Conservation (phyloP, 2,329 filamentous ascomycete species). For the Xylariaceae sp. region DNA sequence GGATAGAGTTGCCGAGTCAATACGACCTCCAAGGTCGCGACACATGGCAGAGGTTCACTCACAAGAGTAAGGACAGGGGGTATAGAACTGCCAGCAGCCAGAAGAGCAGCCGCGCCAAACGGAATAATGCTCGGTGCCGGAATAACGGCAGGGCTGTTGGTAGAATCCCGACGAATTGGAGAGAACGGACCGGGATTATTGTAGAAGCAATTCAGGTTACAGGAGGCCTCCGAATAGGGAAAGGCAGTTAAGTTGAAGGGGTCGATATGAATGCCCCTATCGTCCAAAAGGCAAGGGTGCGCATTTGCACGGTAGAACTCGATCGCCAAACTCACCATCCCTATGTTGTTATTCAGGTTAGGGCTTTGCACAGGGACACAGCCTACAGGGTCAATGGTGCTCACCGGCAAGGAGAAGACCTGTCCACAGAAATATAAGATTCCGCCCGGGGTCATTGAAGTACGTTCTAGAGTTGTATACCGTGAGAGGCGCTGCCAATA, state of each 20-base stretch:
- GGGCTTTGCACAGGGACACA: neutral
- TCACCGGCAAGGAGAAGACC: constrained; percentile 54
- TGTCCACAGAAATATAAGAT: constrained; percentile 63
- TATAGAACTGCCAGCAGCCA: constrained; percentile 60
- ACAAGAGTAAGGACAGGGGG: constrained; percentile 57
- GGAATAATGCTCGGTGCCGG: constrained; percentile 51
- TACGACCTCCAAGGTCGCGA: neutral
- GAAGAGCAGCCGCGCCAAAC: constrained; percentile 54
- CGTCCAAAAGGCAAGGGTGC: constrained; percentile 38
- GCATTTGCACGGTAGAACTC: constrained; percentile 56
- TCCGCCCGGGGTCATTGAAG: constrained; percentile 57
- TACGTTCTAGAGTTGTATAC: constrained; percentile 58
- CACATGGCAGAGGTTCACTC: neutral
- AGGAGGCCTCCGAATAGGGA: constrained; percentile 38
- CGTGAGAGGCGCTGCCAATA: constrained; percentile 58
- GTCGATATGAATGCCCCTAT: constrained; percentile 35
- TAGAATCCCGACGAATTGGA: constrained; percentile 48
- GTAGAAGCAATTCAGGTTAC: constrained; percentile 43
- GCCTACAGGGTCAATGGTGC: constrained; percentile 13
- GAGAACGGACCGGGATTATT: constrained; percentile 44
- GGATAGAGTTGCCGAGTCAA: neutral
- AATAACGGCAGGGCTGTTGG: constrained; percentile 58
- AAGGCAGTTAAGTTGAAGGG: constrained; percentile 33
- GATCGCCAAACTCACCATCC: constrained; percentile 55
- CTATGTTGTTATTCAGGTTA: constrained; percentile 29